phyloP scores from a whole-genome alignment of 1,284 basidiomycete genomes.

The Boletus sp. region DNA sequence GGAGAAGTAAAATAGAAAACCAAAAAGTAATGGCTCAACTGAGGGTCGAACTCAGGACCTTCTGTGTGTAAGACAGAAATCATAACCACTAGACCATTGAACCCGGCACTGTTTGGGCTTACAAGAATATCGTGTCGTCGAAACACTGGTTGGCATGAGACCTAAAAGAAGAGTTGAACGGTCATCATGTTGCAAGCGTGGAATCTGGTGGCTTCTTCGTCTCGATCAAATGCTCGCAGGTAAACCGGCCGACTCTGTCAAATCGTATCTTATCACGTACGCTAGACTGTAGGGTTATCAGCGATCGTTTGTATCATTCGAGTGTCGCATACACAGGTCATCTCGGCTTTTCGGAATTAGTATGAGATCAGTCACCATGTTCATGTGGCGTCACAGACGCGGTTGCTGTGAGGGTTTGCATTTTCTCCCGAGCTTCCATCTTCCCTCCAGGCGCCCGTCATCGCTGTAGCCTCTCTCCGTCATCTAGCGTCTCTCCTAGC shows the following conservation, averaged over 20 bases:
- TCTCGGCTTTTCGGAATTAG: too few species aligned
- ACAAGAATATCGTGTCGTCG: too few species aligned
- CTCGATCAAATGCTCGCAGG: neutral
- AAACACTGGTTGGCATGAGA: too few species aligned
- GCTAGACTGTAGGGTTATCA: neutral
- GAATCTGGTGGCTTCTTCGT: too few species aligned
- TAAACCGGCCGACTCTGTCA: neutral
- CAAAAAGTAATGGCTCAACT: constrained; percentile 43
- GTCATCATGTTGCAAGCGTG: too few species aligned
- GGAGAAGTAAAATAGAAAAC: neutral
- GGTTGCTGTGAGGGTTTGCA: neutral
- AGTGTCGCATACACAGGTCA: too few species aligned
- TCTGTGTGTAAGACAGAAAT: constrained; percentile 63
- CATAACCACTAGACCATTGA: constrained; percentile 58
- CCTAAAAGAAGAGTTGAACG: too few species aligned
- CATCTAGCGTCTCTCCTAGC: too few species aligned
- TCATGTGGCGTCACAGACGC: too few species aligned
- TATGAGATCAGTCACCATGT: too few species aligned
- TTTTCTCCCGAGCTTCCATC: constrained; percentile 3
- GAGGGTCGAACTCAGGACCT: constrained; percentile 64
- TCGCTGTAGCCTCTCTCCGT: neutral
- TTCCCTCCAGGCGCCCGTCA: neutral
- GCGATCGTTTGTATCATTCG: too few species aligned
- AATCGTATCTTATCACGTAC: constrained; percentile 1
- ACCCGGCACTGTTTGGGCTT: too few species aligned